Conservation (phyloP, 331 rosid genomes). For the Malus hybrid region DNA sequence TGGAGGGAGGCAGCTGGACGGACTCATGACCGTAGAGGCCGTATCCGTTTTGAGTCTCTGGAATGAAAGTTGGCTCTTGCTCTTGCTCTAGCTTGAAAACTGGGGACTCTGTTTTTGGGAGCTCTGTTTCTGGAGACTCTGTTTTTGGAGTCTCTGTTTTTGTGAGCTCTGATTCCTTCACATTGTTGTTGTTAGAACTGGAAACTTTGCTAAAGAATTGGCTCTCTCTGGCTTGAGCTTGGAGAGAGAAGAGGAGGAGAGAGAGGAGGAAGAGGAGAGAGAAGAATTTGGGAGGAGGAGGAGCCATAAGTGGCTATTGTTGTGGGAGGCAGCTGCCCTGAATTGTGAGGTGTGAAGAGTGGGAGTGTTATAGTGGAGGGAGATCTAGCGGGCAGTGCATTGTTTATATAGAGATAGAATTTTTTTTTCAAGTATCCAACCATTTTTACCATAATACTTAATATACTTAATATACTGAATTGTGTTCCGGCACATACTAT, state of each 20-base stretch:
- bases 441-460: no score
- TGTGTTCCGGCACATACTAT: not conserved
- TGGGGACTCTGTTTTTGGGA: constrained; percentile 31
- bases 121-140: constrained; percentile 6
- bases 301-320: constrained; percentile 39
- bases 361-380: constrained; percentile 17
- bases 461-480: accelerated
- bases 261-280: constrained; percentile 32
- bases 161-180: constrained; percentile 30
- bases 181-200: constrained; percentile 16
- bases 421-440: no score
- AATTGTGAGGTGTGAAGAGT: not conserved
- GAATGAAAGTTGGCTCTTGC: constrained; percentile 46
- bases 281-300: constrained; percentile 25
- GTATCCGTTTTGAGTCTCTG: constrained; percentile 60
- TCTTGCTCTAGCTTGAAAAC: constrained; percentile 21
- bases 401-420: constrained; percentile 52
- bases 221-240: constrained; percentile 37
- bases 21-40: constrained; percentile 90
- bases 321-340: not conserved
- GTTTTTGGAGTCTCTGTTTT: constrained; percentile 19
- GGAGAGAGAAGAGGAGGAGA: constrained; percentile 36
- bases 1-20: constrained; percentile 35
- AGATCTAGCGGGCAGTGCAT: not conserved
- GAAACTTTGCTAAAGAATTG: constrained; percentile 78